A percentile compares a stretch with the other conserved stretches of the same genome.
These are phyloP conservation scores for Coemansia sp. DNA, from an alignment of 192 early-diverging fungal genomes.

Conservation along the genomic window DNA sequence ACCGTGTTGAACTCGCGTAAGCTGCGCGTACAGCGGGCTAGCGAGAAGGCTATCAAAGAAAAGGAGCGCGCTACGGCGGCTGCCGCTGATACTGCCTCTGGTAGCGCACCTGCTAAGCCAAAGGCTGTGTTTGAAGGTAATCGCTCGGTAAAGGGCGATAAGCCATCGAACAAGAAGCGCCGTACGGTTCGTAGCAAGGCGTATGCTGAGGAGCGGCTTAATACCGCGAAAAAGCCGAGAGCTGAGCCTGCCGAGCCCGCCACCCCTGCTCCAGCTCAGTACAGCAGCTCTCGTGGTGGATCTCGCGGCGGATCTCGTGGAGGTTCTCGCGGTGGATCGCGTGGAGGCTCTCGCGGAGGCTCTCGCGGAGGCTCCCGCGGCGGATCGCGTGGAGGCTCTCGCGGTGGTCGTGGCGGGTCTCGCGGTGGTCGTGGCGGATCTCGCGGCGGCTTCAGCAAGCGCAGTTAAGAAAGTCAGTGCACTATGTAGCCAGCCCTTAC, in stretches of 20 bases:
- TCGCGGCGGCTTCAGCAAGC: conserved; percentile 22
- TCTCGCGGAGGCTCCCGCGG: conserved; percentile 14
- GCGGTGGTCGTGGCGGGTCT: conserved; percentile 1
- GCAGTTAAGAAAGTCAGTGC: neutral
- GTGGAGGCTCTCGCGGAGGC: conserved; percentile 10
- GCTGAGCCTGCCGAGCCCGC: neutral
- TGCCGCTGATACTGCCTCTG: neutral
- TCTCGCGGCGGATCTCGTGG: conserved; percentile 14
- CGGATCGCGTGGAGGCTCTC: conserved; percentile 1
- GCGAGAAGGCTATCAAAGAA: conserved; percentile 45
- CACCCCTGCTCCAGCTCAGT: neutral
- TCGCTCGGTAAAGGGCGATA: conserved; percentile 57
- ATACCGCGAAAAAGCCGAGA: conserved; percentile 15
- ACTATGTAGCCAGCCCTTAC: neutral
- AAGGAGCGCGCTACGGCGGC: conserved; percentile 21
- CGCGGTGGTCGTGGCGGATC: conserved; percentile 12
- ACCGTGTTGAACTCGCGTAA: conserved; percentile 63
- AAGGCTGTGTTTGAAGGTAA: conserved; percentile 57
- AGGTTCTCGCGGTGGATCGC: neutral
- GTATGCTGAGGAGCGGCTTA: conserved; percentile 35
- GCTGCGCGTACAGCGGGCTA: conserved; percentile 40
- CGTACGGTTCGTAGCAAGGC: conserved; percentile 44
- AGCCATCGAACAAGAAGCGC: conserved; percentile 52
- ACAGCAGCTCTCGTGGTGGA: neutral
- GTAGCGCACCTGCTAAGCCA: conserved; percentile 1